phyloP scores from a whole-genome alignment of 192 early-diverging fungal genomes.

The Piromyces finnis region DNA sequence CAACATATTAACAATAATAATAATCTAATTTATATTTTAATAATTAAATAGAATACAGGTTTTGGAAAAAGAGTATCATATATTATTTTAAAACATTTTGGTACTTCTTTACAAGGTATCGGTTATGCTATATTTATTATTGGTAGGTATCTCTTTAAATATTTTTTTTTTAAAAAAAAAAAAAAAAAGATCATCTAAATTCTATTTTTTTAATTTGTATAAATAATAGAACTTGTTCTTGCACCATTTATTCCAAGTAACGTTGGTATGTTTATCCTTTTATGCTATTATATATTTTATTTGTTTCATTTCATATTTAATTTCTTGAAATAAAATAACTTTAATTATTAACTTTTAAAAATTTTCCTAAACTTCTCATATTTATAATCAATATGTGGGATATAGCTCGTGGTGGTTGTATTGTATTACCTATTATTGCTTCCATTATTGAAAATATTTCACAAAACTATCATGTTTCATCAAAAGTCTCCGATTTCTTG shows the following conservation, averaged over 20 bases:
- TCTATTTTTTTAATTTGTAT: too few relatives aligned
- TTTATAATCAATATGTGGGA: too few relatives aligned
- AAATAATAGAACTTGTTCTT: slow-evolving; percentile 26
- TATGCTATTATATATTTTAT: too few relatives aligned
- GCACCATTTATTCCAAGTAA: slow-evolving; percentile 44
- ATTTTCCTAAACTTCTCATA: too few relatives aligned
- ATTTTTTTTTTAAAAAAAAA: slow-evolving; percentile 1
- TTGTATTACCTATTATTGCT: slow-evolving; percentile 53
- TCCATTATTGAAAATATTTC: slow-evolving; percentile 35
- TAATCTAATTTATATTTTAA: too few relatives aligned
- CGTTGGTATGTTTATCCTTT: neutral
- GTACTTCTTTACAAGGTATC: slow-evolving; percentile 25
- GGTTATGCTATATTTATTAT: slow-evolving; percentile 27
- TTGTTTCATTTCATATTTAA: too few relatives aligned
- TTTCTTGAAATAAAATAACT: too few relatives aligned
- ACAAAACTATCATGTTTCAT: slow-evolving; percentile 24
- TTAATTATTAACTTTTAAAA: too few relatives aligned
- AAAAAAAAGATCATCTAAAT: too few relatives aligned
- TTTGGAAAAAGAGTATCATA: slow-evolving; percentile 47
- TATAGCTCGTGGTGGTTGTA: slow-evolving; percentile 59
- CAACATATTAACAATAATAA: too few relatives aligned
- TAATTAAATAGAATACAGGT: slow-evolving; percentile 18
- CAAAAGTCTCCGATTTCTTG: neutral
- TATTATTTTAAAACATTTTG: slow-evolving; percentile 25
- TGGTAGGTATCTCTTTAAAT: slow-evolving; percentile 14